These are phyloP conservation scores for Microcera coccophila DNA, from an alignment of 2,329 filamentous ascomycete species.

Conservation along the genomic window DNA sequence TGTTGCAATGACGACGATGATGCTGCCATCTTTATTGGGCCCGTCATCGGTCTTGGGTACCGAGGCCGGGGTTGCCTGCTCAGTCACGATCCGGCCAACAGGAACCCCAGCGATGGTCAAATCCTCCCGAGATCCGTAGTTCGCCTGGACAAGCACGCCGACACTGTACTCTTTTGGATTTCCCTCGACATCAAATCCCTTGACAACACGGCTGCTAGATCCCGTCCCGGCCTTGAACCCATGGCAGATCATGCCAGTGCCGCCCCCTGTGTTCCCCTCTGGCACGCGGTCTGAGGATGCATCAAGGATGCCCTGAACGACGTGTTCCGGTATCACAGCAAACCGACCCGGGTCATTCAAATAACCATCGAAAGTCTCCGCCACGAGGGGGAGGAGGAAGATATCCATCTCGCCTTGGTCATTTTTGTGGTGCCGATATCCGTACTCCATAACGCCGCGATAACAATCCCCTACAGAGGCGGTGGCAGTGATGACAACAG, in stretches of 20 bases:
- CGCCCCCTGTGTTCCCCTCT: constrained; percentile 63
- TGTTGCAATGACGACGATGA: constrained; percentile 33
- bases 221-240: constrained; percentile 66
- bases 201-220: constrained; percentile 55
- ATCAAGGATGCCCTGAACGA: constrained; percentile 50
- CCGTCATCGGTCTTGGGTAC: constrained; percentile 19
- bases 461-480: constrained; percentile 56
- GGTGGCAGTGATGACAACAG: constrained; percentile 58
- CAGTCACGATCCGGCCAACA: constrained; percentile 52
- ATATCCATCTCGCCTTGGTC: constrained; percentile 45
- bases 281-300: constrained; percentile 49
- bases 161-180: constrained; percentile 50
- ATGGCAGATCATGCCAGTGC: constrained; percentile 65
- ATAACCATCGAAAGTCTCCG: constrained; percentile 61
- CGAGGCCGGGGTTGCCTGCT: constrained; percentile 13
- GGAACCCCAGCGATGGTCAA: constrained; percentile 59
- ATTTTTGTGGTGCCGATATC: constrained; percentile 42
- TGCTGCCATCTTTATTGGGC: constrained; percentile 33
- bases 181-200: constrained; percentile 35
- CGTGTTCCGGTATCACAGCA: constrained; percentile 49
- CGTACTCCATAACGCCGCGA: constrained; percentile 56
- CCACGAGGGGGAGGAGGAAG: constrained; percentile 56
- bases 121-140: constrained; percentile 57
- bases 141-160: constrained; percentile 60
- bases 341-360: constrained; percentile 56